Base-by-base conservation (phyloP, 345 rosid genomes). In the Hirschfeldia incana region DNA sequence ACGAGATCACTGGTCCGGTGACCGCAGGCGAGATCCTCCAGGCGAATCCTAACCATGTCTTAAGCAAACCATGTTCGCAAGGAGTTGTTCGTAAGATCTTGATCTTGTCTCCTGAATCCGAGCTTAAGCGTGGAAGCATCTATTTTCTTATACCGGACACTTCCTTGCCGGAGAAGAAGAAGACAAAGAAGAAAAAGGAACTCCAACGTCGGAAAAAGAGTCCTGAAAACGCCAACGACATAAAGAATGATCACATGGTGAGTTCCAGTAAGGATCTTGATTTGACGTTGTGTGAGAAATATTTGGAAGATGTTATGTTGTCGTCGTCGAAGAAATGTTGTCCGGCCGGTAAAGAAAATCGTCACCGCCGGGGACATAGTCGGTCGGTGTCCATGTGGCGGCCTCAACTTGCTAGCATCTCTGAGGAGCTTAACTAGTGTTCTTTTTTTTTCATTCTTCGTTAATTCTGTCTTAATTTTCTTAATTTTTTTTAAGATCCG, bases 111-210 rank as follows among this genome's bases (percentile, higher is more conserved):
- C 94, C 97, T 11, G 92, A 92, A 8, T 81, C 93, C 30, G 97
- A 92, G 84, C 98, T 94, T 83, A 91, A 90, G 60, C 82, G 97
- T 67, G 98, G 98, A 67, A 81, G 83, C 87, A 94, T 94, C 39
- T 94, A 92, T 85, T 94, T 94, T 85, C 82, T 94, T 76, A 87
- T 92, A 70, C 98, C 97, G 0, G 61, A 84, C 0, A 65, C 92
- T 63, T 88, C 97, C 1, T 68, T 87, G 30, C 89, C 89, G 37
- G 84, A 86, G 76, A 86, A 82, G 82, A 89, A 87, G 51, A 82
- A 74, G 60, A 81, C 70, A 11, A 36, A 69, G 62, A 37, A 61
- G 66, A 67, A 6, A 34, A 4, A 0, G 8, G 67, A 80, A 58
- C 55, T 32, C 13, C 65, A 33, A 0, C 69, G 36, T 26, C 63